Percentiles rank a stretch among this genome's conserved stretches.
These are phyloP conservation scores for Eleusine coracana DNA, from an alignment of 176 grass and related monocot genomes.

Conservation along the genomic window DNA sequence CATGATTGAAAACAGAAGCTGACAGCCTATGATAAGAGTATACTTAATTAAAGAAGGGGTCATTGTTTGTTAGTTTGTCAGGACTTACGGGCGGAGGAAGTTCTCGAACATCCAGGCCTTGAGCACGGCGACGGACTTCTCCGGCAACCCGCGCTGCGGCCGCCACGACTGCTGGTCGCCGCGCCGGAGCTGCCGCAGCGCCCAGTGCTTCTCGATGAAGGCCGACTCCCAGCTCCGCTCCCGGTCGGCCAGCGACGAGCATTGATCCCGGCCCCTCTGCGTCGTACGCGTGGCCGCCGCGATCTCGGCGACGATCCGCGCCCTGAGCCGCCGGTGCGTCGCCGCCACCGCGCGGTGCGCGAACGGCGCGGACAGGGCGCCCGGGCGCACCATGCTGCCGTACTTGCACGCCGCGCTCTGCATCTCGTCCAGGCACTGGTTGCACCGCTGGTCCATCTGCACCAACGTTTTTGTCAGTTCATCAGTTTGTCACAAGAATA, in stretches of 20 bases:
- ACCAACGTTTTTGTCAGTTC: not conserved
- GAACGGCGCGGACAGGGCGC: conserved; percentile 44
- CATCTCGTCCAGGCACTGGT: conserved; percentile 70
- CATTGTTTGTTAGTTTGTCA: not conserved
- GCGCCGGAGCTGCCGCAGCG: conserved; percentile 66
- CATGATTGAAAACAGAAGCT: not conserved
- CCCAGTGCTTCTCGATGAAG: conserved; percentile 96
- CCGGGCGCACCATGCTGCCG: conserved; percentile 42
- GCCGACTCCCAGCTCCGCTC: conserved; percentile 76
- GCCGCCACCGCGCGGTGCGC: conserved; percentile 40
- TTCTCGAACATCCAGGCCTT: conserved; percentile 97
- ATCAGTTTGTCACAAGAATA: no score
- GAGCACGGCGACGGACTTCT: conserved; percentile 90
- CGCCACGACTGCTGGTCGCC: conserved; percentile 77
- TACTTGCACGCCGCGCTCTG: conserved; percentile 54
- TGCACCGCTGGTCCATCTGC: conserved; percentile 86
- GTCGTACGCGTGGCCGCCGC: conserved; percentile 27
- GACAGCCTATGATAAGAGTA: not conserved
- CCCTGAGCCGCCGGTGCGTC: conserved; percentile 56
- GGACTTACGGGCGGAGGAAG: conserved; percentile 91
- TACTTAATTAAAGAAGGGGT: no score
- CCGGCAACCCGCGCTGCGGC: conserved; percentile 84
- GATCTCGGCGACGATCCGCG: conserved; percentile 55
- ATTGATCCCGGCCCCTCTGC: not conserved
- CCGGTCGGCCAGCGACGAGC: conserved; percentile 36